phyloP scores from a whole-genome alignment of 2,329 filamentous ascomycete species.

The Diaporthe citrichinensis region DNA sequence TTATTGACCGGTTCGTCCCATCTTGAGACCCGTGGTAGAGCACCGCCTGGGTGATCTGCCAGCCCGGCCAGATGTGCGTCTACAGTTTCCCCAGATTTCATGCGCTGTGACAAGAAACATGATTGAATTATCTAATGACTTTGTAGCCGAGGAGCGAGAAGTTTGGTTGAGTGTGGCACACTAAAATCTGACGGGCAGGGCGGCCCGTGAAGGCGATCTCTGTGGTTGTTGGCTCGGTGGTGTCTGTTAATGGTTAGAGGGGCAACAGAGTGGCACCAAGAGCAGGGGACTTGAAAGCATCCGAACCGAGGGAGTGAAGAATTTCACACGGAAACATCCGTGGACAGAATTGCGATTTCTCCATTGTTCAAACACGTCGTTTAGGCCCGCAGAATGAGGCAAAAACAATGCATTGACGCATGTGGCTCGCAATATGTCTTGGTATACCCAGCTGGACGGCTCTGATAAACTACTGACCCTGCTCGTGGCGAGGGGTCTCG shows the following conservation, averaged over 20 bases:
- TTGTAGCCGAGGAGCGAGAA: not conserved
- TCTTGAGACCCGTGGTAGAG: conserved; percentile 11
- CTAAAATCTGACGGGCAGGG: conserved; percentile 28
- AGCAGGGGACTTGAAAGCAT: not conserved
- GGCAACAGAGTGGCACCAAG: not conserved
- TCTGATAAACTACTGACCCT: conserved; percentile 8
- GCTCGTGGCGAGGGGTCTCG: not conserved
- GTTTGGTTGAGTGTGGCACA: conserved; percentile 25
- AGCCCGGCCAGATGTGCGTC: conserved; percentile 3
- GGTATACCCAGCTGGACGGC: not conserved
- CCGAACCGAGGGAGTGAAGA: not conserved
- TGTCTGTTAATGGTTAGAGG: not conserved
- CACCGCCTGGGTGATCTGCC: conserved; percentile 4
- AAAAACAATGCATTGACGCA: conserved; percentile 6
- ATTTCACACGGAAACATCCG: not conserved
- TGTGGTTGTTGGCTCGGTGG: not conserved
- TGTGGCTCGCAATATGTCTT: conserved; percentile 10
- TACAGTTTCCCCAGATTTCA: conserved; percentile 16
- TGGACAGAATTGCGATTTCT: not conserved
- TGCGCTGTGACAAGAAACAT: conserved; percentile 20
- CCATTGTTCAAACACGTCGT: not conserved
- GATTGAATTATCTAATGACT: conserved; percentile 17
- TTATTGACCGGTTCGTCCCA: conserved; percentile 25
- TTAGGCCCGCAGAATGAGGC: not conserved
- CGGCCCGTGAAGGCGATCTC: conserved; percentile 18